A percentile compares a stretch with the other conserved stretches of the same genome.
Evolutionary conservation across 352 stramenopile genomes (phyloP).

Genomic region (Phytophthora uliginosa): DNA sequence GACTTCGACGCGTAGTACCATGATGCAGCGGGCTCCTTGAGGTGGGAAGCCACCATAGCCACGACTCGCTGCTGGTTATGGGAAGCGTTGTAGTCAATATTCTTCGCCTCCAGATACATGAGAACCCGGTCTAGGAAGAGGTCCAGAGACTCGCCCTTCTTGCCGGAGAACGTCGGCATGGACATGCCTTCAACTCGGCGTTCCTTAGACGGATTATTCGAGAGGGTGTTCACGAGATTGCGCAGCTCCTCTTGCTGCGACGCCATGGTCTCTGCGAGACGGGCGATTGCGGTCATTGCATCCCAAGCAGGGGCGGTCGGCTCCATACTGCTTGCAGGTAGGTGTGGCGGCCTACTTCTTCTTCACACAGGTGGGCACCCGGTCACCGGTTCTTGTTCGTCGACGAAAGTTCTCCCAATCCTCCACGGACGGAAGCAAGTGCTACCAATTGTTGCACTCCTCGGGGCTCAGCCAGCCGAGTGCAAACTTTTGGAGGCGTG

Average conservation of each 20-base stretch:
- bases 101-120: not conserved
- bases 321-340: not conserved
- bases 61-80: not conserved
- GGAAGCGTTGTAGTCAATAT: not conserved
- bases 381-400: not conserved
- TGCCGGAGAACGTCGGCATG: not conserved
- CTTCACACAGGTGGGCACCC: not conserved
- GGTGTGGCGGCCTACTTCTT: not conserved
- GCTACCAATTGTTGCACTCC: not conserved
- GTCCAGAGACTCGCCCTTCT: not conserved
- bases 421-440: not conserved
- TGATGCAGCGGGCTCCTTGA: not conserved
- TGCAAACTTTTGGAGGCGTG: not conserved
- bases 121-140: not conserved
- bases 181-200: not conserved
- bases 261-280: not conserved
- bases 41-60: not conserved
- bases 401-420: not conserved
- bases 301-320: not conserved
- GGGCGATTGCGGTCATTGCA: not conserved
- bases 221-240: not conserved
- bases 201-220: not conserved
- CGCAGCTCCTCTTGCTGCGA: not conserved
- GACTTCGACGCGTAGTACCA: not conserved
- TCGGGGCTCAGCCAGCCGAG: not conserved